Conservation (phyloP, 2,329 filamentous ascomycete genomes). For the Fusarium sp. region DNA sequence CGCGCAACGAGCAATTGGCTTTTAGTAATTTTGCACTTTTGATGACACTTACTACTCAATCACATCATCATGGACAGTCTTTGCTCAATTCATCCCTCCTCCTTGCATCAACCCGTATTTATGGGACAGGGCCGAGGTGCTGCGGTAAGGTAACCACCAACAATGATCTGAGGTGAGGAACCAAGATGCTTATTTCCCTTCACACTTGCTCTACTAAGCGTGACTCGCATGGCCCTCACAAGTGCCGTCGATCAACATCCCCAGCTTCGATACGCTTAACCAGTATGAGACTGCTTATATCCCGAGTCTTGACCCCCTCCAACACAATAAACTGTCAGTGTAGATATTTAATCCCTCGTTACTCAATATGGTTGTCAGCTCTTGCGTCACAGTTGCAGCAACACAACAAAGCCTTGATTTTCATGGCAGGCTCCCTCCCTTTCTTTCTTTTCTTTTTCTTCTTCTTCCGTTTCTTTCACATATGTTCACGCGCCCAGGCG, state of each 20-base stretch:
- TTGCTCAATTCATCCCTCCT: too few species aligned
- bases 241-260: constrained; percentile 18
- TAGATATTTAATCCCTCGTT: too few species aligned
- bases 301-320: too few species aligned
- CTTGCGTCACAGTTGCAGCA: neutral
- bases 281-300: neutral
- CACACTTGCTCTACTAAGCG: too few species aligned
- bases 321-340: too few species aligned
- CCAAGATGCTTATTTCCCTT: neutral
- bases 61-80: too few species aligned
- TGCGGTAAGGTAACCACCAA: neutral
- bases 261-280: neutral
- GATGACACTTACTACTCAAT: neutral
- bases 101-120: too few species aligned
- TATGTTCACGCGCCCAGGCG: neutral
- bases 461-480: neutral
- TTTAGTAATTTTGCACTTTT: neutral
- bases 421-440: neutral
- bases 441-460: neutral
- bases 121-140: neutral
- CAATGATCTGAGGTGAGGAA: neutral
- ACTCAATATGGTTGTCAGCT: too few species aligned
- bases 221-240: constrained; percentile 1
- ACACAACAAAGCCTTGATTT: neutral
- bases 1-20: neutral